These are phyloP conservation scores for Pseudocercospora eumusae DNA, from an alignment of 2,329 filamentous ascomycete genomes.

Conservation along the genomic window DNA sequence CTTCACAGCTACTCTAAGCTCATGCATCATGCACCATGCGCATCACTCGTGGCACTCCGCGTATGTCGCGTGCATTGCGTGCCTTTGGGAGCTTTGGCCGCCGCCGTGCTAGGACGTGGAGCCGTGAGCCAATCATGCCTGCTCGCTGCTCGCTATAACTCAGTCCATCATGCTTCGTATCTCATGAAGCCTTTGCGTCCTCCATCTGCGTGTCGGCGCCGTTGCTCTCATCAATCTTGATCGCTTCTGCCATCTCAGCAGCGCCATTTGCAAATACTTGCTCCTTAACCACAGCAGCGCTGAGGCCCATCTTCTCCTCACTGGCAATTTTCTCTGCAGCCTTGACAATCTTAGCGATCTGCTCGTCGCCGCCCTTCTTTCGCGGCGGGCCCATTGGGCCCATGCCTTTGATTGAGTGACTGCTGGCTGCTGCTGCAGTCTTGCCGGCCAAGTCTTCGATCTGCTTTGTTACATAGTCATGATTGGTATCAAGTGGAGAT, in stretches of 20 bases:
- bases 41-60: neutral
- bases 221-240: constrained; percentile 26
- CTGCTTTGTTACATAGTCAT: constrained; percentile 89
- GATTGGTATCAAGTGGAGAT: constrained; percentile 85
- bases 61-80: neutral
- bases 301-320: constrained; percentile 63
- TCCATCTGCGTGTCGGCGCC: constrained; percentile 38
- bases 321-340: constrained; percentile 63
- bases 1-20: neutral
- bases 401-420: constrained; percentile 24
- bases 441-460: constrained; percentile 86
- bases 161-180: neutral
- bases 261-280: constrained; percentile 55
- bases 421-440: constrained; percentile 51
- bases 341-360: constrained; percentile 61
- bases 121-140: neutral
- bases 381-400: constrained; percentile 30
- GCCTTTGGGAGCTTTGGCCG: constrained; percentile 5
- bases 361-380: constrained; percentile 46
- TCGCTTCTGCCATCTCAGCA: constrained; percentile 19
- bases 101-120: neutral
- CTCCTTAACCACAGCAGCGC: constrained; percentile 64
- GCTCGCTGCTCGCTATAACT: neutral
- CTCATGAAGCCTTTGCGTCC: constrained; percentile 27
- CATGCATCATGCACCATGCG: neutral